phyloP scores from a whole-genome alignment of 306 rosid species.

The Biancaea sappan region DNA sequence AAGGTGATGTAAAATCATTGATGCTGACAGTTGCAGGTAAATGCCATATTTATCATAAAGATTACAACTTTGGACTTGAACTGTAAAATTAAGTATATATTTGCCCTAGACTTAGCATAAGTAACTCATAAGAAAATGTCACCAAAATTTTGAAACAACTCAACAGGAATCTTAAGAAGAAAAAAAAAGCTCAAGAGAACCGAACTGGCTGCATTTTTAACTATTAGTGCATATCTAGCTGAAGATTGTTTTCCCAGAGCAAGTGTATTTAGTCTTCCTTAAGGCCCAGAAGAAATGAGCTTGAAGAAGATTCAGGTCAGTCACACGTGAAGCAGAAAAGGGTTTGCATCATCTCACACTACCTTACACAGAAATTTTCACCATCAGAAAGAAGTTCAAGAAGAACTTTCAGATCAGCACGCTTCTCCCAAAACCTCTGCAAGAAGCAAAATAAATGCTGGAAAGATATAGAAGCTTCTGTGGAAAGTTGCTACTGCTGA shows the following conservation, averaged over 20 bases:
- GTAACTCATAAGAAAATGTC: neutral
- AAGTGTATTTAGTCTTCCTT: neutral
- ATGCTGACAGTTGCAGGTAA: no score
- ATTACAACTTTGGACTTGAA: neutral
- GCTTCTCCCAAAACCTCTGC: constrained; percentile 63
- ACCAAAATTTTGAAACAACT: neutral
- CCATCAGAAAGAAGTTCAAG: constrained; percentile 53
- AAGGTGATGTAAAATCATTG: no score
- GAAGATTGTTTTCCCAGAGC: neutral
- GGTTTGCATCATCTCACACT: constrained; percentile 35
- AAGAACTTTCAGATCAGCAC: constrained; percentile 58
- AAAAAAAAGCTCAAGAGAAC: neutral
- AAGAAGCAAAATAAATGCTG: constrained; percentile 33
- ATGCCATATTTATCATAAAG: no score
- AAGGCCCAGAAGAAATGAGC: constrained; percentile 16
- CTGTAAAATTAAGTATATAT: neutral
- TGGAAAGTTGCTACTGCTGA: neutral
- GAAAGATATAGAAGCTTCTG: constrained; percentile 27
- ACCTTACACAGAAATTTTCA: constrained; percentile 65
- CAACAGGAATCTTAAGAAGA: neutral
- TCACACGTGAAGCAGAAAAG: constrained; percentile 2
- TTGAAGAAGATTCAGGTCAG: constrained; percentile 19
- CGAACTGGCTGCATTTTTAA: neutral
- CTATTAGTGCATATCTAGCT: neutral
- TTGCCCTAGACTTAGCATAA: neutral